Evolutionary conservation across 331 rosid genomes (phyloP), one percentile per base, ranked within the genome.

Genomic region (Malus hybrid): DNA sequence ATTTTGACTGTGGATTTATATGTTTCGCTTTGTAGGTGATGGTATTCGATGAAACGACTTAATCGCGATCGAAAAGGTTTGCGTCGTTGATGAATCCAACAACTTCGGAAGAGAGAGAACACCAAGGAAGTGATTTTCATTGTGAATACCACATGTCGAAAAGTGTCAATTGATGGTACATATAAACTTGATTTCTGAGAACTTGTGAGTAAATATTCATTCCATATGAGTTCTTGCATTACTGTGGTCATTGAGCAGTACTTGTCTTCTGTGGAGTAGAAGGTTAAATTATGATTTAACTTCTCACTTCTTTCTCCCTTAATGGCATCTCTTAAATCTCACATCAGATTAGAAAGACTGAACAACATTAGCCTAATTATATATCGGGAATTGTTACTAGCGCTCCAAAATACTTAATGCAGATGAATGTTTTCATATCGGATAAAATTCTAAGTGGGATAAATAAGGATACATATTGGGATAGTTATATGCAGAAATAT

Each of bases 31-130:
- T 62, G 4, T 83, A 91, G 97, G 97, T 85, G 79, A 87, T 91
- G 95, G 89, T 79, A 75, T 91, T 89, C 78, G 87, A 91, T 79
- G 95, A 91, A 80, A 77, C 93, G 70, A 71, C 91, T 10, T 85
- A 75, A 84, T 58, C 82, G 26, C 77, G 84, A 75, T 66, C 26
- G 61, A 58, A 75, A 75, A 56, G 86, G 73, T 71, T 68, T 63
- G 58, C 24, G 81, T 91, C 78, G 82, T 79, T 55, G 88, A 87
- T 67, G 87, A 87, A 77, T 83, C 75, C 67, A 76, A 79, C 88
- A 39, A 62, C 82, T 26, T 32, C 78, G 63, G 74, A 78, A 74
- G 83, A 70, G 58, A 83, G 30, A 74, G 79, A 71, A 75, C 36
- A 67, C 76, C 6, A 50, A 75, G 60, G 61, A 70, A 55, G 48